A percentile compares a stretch with the other conserved stretches of the same genome.
Conservation (phyloP, 768 basidiomycete genomes). For the Cubamyces lactineus region DNA sequence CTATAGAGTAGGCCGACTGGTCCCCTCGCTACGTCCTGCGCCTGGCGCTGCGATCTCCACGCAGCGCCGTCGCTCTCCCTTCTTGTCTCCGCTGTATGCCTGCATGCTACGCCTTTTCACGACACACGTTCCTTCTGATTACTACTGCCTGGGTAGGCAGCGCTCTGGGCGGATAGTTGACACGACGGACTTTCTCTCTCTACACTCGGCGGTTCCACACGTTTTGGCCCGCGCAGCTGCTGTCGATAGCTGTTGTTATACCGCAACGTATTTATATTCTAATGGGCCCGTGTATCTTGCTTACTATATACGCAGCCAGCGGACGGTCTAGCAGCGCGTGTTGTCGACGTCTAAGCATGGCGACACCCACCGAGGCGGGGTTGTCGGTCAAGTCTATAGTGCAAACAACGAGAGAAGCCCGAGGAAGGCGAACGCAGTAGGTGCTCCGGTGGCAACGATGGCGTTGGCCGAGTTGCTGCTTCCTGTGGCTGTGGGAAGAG, state of each 20-base stretch:
- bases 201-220: neutral
- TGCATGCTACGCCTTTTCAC: constrained; percentile 12
- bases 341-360: neutral
- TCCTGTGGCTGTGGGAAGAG: constrained; percentile 17
- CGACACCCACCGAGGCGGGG: neutral
- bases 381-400: neutral
- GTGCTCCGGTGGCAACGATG: neutral
- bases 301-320: neutral
- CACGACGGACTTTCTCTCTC: constrained; percentile 4
- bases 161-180: constrained; percentile 15
- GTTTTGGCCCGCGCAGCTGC: constrained; percentile 2
- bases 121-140: constrained; percentile 7
- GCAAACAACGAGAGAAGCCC: neutral
- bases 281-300: constrained; percentile 16
- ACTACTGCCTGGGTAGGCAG: constrained; percentile 1
- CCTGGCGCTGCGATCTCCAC: neutral
- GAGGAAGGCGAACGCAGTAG: neutral
- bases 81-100: neutral
- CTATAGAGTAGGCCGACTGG: constrained; percentile 61
- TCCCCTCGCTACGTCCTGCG: neutral
- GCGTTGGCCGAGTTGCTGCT: constrained; percentile 8
- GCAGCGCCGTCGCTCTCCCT: neutral
- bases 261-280: constrained; percentile 24
- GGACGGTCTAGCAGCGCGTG: neutral
- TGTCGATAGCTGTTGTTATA: constrained; percentile 11